A percentile compares a stretch with the other conserved stretches of the same genome.
Conservation (phyloP, 495 filamentous ascomycete genomes). For the Monascus purpureus region DNA sequence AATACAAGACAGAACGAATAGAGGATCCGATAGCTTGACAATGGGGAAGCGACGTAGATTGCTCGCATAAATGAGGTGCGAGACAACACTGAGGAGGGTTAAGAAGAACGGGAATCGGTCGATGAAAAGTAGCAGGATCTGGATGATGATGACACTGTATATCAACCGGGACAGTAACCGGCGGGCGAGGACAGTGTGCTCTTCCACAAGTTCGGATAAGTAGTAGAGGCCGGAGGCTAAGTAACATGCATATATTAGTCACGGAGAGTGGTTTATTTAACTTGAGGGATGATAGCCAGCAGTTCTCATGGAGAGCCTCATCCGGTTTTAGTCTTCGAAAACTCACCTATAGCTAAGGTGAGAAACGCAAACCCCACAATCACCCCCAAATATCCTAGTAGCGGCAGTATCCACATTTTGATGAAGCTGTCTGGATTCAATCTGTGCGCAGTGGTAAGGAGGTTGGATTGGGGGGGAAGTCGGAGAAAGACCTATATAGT, state of each 20-base stretch:
- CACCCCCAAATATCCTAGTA: slow-evolving; percentile 79
- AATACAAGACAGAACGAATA: slow-evolving; percentile 74
- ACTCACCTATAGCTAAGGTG: slow-evolving; percentile 78
- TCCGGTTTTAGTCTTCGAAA: neutral
- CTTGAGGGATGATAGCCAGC: neutral
- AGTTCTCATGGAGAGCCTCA: neutral
- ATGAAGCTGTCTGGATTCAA: too few relatives aligned
- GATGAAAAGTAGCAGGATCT: slow-evolving; percentile 59
- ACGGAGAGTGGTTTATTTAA: neutral
- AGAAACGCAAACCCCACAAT: slow-evolving; percentile 84
- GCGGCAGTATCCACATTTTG: slow-evolving; percentile 81
- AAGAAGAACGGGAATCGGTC: slow-evolving; percentile 72
- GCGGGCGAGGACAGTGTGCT: slow-evolving; percentile 87
- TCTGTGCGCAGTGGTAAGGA: too few relatives aligned
- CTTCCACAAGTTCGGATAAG: slow-evolving; percentile 93
- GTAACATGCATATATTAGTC: slow-evolving; percentile 6
- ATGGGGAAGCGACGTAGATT: slow-evolving; percentile 80
- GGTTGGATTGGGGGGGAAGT: too few relatives aligned
- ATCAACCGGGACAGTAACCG: slow-evolving; percentile 72
- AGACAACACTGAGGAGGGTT: slow-evolving; percentile 60
- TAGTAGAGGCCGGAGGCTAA: slow-evolving; percentile 94
- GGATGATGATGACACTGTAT: slow-evolving; percentile 64
- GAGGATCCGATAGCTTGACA: slow-evolving; percentile 75
- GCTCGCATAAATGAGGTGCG: slow-evolving; percentile 77
- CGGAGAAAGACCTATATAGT: too few relatives aligned